Conservation (phyloP, 1,139 yeast genomes). For the Suhomyces coccinellae region DNA sequence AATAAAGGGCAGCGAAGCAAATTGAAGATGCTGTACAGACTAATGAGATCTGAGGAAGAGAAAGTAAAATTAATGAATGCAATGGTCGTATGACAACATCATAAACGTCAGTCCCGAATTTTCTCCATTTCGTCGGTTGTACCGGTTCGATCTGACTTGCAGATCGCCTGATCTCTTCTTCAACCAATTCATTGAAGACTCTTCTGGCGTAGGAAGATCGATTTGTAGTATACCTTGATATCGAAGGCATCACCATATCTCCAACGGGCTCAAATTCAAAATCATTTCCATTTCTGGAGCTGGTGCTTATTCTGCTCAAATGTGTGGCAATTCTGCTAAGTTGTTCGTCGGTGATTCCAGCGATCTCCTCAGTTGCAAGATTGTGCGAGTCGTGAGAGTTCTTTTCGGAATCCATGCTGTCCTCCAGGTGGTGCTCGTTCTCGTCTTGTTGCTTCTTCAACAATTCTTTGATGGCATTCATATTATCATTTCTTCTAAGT, state of each 20-base stretch:
- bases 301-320: conserved; percentile 15
- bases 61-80: conserved; percentile 52
- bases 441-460: conserved; percentile 11
- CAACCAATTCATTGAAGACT: conserved; percentile 25
- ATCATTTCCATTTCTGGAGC: background rate
- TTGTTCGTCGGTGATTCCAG: conserved; percentile 15
- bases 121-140: conserved; percentile 11
- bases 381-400: conserved; percentile 11
- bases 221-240: conserved; percentile 39
- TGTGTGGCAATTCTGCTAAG: conserved; percentile 23
- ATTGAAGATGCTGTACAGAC: conserved; percentile 66
- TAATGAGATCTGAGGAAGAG: conserved; percentile 72
- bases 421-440: conserved; percentile 19
- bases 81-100: conserved; percentile 47
- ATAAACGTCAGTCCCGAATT: conserved; percentile 29
- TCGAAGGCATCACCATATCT: conserved; percentile 42
- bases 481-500: conserved; percentile 53
- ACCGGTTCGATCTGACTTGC: background rate
- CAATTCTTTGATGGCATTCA: conserved; percentile 49
- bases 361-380: conserved; percentile 19
- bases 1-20: conserved; percentile 68
- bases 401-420: conserved; percentile 15
- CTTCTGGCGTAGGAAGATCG: conserved; percentile 35
- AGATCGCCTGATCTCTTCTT: conserved; percentile 21
- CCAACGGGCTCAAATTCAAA: conserved; percentile 31